Base-by-base conservation (phyloP, 208 protist genomes). In the Trypanosomatidae sp. region DNA sequence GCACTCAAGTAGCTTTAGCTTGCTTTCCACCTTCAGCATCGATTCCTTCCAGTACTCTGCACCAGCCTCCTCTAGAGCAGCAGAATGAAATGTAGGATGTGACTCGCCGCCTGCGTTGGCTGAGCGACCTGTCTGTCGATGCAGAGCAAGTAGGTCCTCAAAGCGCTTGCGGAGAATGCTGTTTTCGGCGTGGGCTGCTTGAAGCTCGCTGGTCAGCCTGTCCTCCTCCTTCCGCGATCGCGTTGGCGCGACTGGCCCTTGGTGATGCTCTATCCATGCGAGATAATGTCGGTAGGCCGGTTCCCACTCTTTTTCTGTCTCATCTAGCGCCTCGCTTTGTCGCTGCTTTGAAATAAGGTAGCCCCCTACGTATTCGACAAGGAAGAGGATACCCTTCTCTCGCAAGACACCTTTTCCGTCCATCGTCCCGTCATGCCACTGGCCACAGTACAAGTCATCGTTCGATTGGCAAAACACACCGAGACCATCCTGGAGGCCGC, bases 381-480 rank as follows among this genome's bases (percentile, higher is more conserved):
- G 62, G 69, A 80, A 88, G 33, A 77, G 59, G 19, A 85, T 70
- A 8, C 81, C 77, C 59, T 80, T 81, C 49, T 90, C 88, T 25
- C 76, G 70, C 25, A 87, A 52, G 4, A 92, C 66, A 19, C 89
- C 89, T 62, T 91, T 91, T 15, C 89, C 89, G 66, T 91, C 79
- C 85, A 89, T 93, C 3, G 73, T 64, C 9, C 86, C 86, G 10
- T 69, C 70, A 19, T 87, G 87, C 90, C 90, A 95, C 30, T 86
- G 77, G 1, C 90, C 90, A 25, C 79, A 84, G 76, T 95, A 95
- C 28, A 84, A 52, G 44, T 89, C 74, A 39, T 85, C 83, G 66
- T 84, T 89, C 6, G 76, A 75, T 25, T 93, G 76, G 17, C 62
- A 69, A 25, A 88, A 77, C 25, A 89, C 76, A 19, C 90, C 90